phyloP scores from a whole-genome alignment of 805 yeast species.

The Wickerhamomyces queroliae region DNA sequence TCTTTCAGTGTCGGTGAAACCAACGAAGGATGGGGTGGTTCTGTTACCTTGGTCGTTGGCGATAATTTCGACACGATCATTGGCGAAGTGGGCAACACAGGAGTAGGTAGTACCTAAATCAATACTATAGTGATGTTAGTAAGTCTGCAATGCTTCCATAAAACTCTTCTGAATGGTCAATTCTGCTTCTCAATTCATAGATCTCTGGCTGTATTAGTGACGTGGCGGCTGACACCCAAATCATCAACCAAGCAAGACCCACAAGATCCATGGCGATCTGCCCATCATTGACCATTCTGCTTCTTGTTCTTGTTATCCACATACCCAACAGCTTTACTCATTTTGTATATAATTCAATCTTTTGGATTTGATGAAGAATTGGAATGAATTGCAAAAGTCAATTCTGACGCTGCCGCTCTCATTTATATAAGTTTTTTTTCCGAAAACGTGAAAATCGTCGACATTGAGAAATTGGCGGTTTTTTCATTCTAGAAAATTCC shows the following conservation, averaged over 20 bases:
- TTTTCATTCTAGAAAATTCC: conserved; percentile 15
- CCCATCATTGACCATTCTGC: too few species aligned
- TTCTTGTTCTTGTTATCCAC: conserved; percentile 18
- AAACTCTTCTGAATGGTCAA: too few species aligned
- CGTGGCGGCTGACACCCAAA: too few species aligned
- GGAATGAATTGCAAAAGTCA: not conserved
- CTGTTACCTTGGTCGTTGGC: conserved; percentile 98
- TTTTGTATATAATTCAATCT: conserved; percentile 12
- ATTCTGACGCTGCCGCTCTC: not conserved
- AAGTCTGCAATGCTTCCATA: too few species aligned
- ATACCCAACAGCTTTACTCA: conserved; percentile 49
- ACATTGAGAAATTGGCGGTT: not conserved
- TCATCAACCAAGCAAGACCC: too few species aligned
- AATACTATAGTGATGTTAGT: conserved; percentile 39
- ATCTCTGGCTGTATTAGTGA: too few species aligned
- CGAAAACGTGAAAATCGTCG: not conserved
- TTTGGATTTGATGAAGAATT: not conserved
- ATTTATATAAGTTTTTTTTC: not conserved
- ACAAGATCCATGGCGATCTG: too few species aligned
- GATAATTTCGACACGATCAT: conserved; percentile 84
- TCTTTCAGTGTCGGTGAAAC: conserved; percentile 88
- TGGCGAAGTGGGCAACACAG: conserved; percentile 86
- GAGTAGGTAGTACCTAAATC: conserved; percentile 98
- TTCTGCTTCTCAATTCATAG: too few species aligned
- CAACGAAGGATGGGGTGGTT: conserved; percentile 93